These are phyloP conservation scores for Phytopythium helicoides DNA, from an alignment of 352 stramenopile species.

Conservation along the genomic window DNA sequence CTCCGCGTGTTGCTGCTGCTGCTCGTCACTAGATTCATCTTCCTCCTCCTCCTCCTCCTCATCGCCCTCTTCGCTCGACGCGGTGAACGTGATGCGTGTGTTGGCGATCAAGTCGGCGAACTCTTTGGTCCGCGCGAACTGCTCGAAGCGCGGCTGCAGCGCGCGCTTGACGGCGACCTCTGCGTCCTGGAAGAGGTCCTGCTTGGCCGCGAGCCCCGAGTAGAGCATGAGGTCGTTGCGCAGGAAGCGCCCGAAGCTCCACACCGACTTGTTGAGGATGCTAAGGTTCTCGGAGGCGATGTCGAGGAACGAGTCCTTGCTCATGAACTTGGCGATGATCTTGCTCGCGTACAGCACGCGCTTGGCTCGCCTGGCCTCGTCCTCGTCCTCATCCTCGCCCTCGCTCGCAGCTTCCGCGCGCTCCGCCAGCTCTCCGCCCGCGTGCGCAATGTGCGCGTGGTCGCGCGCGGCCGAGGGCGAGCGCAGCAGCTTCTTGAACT, in stretches of 20 bases:
- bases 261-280: conserved; percentile 81
- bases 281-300: conserved; percentile 73
- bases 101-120: conserved; percentile 55
- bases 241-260: conserved; percentile 71
- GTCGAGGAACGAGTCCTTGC: conserved; percentile 74
- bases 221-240: conserved; percentile 78
- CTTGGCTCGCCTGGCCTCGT: conserved; percentile 22
- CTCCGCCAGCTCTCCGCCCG: neutral
- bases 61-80: conserved; percentile 16
- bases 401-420: neutral
- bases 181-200: conserved; percentile 75
- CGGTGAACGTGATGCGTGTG: conserved; percentile 50
- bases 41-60: too few relatives aligned
- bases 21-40: neutral
- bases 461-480: conserved; percentile 9
- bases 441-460: conserved; percentile 7
- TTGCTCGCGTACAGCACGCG: conserved; percentile 78
- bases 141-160: conserved; percentile 66
- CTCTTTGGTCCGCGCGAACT: conserved; percentile 54
- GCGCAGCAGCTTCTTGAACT: conserved; percentile 81
- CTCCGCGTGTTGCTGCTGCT: conserved; percentile 8
- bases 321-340: conserved; percentile 88
- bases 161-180: conserved; percentile 69
- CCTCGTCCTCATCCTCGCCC: conserved; percentile 17
- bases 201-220: conserved; percentile 64